Percentiles rank a stretch among this genome's conserved stretches.
Evolutionary conservation across 2,329 filamentous ascomycete genomes (phyloP).

Genomic region (Drechmeria coniospora): DNA sequence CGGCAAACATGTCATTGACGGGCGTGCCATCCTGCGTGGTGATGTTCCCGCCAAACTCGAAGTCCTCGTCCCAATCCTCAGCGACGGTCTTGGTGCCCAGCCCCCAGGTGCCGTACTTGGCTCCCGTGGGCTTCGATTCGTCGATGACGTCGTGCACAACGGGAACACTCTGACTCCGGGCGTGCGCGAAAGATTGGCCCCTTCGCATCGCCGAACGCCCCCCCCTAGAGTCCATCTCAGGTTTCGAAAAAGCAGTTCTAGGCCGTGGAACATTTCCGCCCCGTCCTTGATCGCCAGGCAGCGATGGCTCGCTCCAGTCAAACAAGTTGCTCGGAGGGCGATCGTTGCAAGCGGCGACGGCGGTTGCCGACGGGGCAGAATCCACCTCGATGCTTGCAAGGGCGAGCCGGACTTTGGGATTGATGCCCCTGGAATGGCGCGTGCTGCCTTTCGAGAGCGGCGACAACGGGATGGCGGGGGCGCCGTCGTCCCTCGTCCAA

Average conservation of each 20-base stretch:
- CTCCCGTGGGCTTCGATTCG: conserved; percentile 34
- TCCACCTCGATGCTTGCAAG: conserved; percentile 37
- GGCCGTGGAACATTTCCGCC: conserved; percentile 48
- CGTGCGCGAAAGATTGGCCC: conserved; percentile 52
- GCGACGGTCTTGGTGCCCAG: conserved; percentile 64
- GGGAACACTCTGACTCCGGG: conserved; percentile 70
- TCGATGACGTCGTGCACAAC: conserved; percentile 49
- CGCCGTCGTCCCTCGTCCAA: conserved; percentile 40
- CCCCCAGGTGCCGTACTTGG: conserved; percentile 72
- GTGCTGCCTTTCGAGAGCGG: conserved; percentile 36
- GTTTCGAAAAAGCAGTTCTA: conserved; percentile 63
- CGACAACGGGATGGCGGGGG: conserved; percentile 39
- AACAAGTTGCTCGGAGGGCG: conserved; percentile 55
- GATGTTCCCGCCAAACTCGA: conserved; percentile 50
- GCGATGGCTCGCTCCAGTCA: conserved; percentile 58
- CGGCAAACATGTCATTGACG: conserved; percentile 17
- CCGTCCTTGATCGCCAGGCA: conserved; percentile 43
- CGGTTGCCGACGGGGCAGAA: conserved; percentile 11
- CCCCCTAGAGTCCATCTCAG: conserved; percentile 53
- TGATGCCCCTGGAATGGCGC: conserved; percentile 35
- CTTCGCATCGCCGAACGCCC: conserved; percentile 53
- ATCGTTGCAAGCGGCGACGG: conserved; percentile 17
- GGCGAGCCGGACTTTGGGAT: conserved; percentile 37
- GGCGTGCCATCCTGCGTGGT: conserved; percentile 20
- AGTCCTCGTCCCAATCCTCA: conserved; percentile 84